Evolutionary conservation across 1,284 basidiomycete genomes (phyloP), one percentile per base, ranked within the genome.

Genomic region (Mycosarcoma mackinlayi): DNA sequence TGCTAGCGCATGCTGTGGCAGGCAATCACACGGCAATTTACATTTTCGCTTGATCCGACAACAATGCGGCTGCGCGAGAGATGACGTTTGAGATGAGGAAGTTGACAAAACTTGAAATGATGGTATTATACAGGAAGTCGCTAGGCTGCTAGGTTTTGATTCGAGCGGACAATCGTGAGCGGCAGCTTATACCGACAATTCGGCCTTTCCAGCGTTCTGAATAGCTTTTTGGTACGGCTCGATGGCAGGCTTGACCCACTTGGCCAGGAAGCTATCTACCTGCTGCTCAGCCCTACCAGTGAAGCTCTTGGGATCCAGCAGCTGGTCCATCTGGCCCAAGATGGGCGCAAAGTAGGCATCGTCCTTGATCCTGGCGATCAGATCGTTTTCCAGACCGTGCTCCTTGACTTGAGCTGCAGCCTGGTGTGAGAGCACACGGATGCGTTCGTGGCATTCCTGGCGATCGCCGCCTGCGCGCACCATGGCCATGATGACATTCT

Each of bases 401-500:
- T 94, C 88, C 85, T 98, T 99, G 70, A 99, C 95, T 80, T 95
- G 93, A 61, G 91, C 87, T 0, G 89, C 94, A 0, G 96, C 96
- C 84, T 98, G 90, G 84, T 98, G 95, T 13, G 93, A 96, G n/a
- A 98, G 87, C 49, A 97, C 94, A 61, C 95, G 70, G 58, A 98
- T 95, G 84, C 92, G 91, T 85, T 98, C 96, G 84, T 98, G 95
- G 34, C 93, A 94, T 83, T 92, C 92, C 84, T 98, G 96, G 35
- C 96, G 87, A 84, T 98, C 95, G 1, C 94, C 96, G 37, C 94
- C 94, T 53, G 84, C 83, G 84, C 95, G 95, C 61, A 98, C 96
- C 66, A 98, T 90, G 11, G 94, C 94, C 96, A 99, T 98, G 86
- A 98, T 98, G 84, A 99, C 88, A 84, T 98, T 98, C 85, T 97